Evolutionary conservation across 2,329 filamentous ascomycete species (phyloP), one percentile per base, ranked within the genome.

Genomic region (Ceratocystis harringtonii): DNA sequence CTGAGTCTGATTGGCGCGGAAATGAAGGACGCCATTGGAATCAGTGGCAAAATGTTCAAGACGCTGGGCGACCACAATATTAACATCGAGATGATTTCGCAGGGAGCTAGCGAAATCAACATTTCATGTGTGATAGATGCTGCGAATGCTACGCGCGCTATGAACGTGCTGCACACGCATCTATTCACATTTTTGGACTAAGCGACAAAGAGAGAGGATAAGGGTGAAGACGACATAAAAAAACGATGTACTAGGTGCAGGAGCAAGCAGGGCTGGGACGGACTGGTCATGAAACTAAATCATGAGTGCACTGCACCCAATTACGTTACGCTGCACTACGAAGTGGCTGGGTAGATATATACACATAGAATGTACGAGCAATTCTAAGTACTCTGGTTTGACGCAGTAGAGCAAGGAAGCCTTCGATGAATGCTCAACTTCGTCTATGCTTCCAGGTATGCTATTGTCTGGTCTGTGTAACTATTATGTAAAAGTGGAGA

Each of bases 11-110:
- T 99, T 0, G 94, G 94, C 61, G 89, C 90, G 68, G 90, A 97
- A 76, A 90, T 99, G 86, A 95, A 96, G 79, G 94, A 96, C 75
- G 96, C 97, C 91, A 81, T 89, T 66, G 94, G 94, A 68, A 90
- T 99, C 69, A 89, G 89, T 6, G 94, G 94, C 32, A 86, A 84
- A 70, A 97, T 99, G 89, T 97, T 99, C 76, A 90, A 88, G 61
- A 95, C 92, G 1, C 79, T 99, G 19, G 94, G 94, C 55, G 89
- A 96, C 73, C 88, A 96, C 74, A 89, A 89, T 71, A 86, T 99
- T 73, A 99, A 99, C 74, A 90, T 99, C 70, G 94, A 99, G 78
- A 99, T 99, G 94, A 99, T 99, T 70, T 96, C 90, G 28, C 94
- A 99, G 78, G 94, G 94, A 71, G 94, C 94, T 30, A 96, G 92